Conservation (phyloP, 1,284 basidiomycete species). For the Ustilago vetiveriae region DNA sequence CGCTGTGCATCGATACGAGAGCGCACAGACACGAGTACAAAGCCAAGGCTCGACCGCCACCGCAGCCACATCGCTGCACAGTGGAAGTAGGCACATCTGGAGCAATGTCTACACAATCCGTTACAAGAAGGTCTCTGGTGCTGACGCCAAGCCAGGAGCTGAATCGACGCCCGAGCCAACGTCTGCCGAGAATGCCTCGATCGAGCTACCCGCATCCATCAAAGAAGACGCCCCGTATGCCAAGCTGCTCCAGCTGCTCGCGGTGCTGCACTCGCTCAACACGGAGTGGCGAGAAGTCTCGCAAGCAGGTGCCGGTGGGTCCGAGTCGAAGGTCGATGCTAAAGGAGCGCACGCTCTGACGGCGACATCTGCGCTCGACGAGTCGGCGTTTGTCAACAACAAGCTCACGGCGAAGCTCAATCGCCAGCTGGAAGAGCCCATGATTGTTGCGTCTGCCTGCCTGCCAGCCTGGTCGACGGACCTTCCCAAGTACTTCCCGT, state of each 20-base stretch:
- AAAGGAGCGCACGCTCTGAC: constrained; percentile 7
- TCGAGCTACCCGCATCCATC: constrained; percentile 75
- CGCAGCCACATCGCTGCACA: constrained; percentile 13
- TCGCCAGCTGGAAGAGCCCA: constrained; percentile 96
- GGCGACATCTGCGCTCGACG: constrained; percentile 70
- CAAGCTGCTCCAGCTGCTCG: constrained; percentile 88
- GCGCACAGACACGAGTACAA: constrained; percentile 53
- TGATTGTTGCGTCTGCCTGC: constrained; percentile 97
- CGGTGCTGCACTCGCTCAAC: constrained; percentile 82
- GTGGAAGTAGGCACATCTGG: constrained; percentile 76
- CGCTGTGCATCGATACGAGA: constrained; percentile 88
- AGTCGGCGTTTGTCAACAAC: constrained; percentile 93
- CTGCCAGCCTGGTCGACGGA: constrained; percentile 96
- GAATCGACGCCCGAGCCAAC: constrained; percentile 54
- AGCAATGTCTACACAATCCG: constrained; percentile 88
- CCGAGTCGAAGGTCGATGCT: constrained; percentile 17
- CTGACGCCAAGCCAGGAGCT: constrained; percentile 70
- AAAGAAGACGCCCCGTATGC: constrained; percentile 84
- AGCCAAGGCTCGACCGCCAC: constrained; percentile 6
- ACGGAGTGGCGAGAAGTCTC: constrained; percentile 72
- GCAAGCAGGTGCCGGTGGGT: constrained; percentile 6
- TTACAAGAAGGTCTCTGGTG: constrained; percentile 90
- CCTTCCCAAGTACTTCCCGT: constrained; percentile 91
- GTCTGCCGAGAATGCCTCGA: constrained; percentile 16
- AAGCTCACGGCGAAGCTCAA: constrained; percentile 97